Conservation (phyloP, 1,284 basidiomycete species). For the Agaricales sp. region DNA sequence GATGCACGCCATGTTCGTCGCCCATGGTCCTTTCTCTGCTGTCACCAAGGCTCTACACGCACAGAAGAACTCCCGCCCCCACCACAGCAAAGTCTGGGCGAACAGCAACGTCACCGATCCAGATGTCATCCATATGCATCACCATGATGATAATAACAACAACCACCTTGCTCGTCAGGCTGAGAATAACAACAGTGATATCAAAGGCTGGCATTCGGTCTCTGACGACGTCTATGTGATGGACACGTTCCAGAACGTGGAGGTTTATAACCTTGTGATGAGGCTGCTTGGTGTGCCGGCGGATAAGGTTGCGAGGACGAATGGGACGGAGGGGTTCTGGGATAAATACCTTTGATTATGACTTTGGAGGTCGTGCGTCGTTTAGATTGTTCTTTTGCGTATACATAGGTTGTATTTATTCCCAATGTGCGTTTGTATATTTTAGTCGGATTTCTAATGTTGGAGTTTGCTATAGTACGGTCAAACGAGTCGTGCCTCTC, state of each 20-base stretch:
- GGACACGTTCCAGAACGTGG: constrained; percentile 73
- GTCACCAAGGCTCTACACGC: constrained; percentile 49
- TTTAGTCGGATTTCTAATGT: too few relatives aligned
- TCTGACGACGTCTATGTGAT: constrained; percentile 60
- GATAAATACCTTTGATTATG: constrained; percentile 61
- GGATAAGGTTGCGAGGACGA: constrained; percentile 47
- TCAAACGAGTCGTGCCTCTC: too few relatives aligned
- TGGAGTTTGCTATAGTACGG: too few relatives aligned
- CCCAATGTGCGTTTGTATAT: too few relatives aligned
- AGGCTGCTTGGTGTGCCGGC: constrained; percentile 58
- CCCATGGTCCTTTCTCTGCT: constrained; percentile 76
- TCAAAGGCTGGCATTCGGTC: constrained; percentile 60
- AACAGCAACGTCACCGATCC: constrained; percentile 22
- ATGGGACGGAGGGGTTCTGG: constrained; percentile 77
- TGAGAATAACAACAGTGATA: constrained; percentile 19
- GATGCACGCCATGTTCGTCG: constrained; percentile 88
- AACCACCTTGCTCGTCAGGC: not conserved
- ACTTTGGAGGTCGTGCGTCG: too few relatives aligned
- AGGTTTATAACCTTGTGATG: constrained; percentile 78
- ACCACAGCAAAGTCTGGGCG: too few relatives aligned
- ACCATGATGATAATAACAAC: too few relatives aligned
- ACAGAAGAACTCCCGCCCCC: constrained; percentile 13
- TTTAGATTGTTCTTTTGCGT: too few relatives aligned
- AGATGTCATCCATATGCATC: too few relatives aligned
- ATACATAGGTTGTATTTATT: too few relatives aligned